Evolutionary conservation across 768 basidiomycete genomes (phyloP).

Genomic region (Rhodocollybia butyracea): DNA sequence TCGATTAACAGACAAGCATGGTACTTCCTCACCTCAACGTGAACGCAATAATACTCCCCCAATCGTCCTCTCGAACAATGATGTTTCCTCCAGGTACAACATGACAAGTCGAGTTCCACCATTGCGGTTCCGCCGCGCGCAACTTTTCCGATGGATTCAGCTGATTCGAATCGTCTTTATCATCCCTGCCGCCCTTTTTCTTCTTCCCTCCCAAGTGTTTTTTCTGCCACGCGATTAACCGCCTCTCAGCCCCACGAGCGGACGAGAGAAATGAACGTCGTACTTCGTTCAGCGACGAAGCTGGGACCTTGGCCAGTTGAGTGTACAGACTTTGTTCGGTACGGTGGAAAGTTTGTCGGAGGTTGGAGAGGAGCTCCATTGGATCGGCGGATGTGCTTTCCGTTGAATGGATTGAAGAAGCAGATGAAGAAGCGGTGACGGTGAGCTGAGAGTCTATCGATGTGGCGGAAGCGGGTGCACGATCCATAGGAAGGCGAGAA

Average conservation of each 20-base stretch:
- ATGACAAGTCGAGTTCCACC: slow-evolving; percentile 63
- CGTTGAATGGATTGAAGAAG: slow-evolving; percentile 5
- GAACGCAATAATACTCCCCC: slow-evolving; percentile 78
- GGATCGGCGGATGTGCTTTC: slow-evolving; percentile 22
- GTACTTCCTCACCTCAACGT: slow-evolving; percentile 56
- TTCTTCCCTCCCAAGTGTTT: slow-evolving; percentile 46
- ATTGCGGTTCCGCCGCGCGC: slow-evolving; percentile 49
- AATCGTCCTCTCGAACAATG: slow-evolving; percentile 66
- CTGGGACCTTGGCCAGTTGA: slow-evolving; percentile 47
- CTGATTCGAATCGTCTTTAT: slow-evolving; percentile 6
- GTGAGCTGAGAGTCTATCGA: slow-evolving; percentile 9
- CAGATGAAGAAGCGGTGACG: slow-evolving; percentile 8
- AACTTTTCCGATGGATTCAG: slow-evolving; percentile 14
- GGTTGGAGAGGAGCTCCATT: slow-evolving; percentile 37
- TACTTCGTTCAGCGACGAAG: slow-evolving; percentile 54
- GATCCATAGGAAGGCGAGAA: too few species aligned
- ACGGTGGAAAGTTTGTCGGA: slow-evolving; percentile 56
- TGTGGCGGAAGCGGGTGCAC: too few species aligned
- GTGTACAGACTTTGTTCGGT: slow-evolving; percentile 58
- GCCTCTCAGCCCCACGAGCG: slow-evolving; percentile 49
- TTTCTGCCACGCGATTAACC: slow-evolving; percentile 59
- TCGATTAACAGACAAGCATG: slow-evolving; percentile 5
- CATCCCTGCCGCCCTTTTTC: slow-evolving; percentile 24
- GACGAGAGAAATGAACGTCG: slow-evolving; percentile 53
- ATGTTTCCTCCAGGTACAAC: slow-evolving; percentile 65